Base-by-base conservation (phyloP, 2,329 filamentous ascomycete genomes). In the Botrytis medusae region DNA sequence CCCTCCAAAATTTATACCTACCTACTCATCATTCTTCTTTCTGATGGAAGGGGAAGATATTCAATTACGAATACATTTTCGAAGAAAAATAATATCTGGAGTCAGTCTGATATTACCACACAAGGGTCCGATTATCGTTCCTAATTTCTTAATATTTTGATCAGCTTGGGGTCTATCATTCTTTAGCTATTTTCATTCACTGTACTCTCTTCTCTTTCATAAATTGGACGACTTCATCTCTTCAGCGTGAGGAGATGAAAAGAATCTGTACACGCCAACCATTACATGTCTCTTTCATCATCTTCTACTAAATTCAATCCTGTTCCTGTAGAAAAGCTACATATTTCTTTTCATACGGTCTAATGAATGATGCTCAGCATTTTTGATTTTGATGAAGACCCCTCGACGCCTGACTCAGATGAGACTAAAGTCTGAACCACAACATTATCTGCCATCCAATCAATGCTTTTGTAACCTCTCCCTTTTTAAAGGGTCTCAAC, bases 1-100 rank as follows among this genome's bases (percentile, higher is more conserved):
- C n/a, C 1, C 6, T 29, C 6, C 14, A 18, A 18, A 54, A 16
- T 14, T 29, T 14, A 20, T 14, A 20, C 18, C 5, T 46, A 29
- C 14, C 1, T 46, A 16, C n/a, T 1, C 3, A 8, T n/a, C 2
- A 1, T n/a, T 10, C 14, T 12, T 29, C n/a, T 54, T 54, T 5
- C n/a, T 29, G n/a, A 14, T 54, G 6, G 51, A 54, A 29, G 1
- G 0, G 5, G 51, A 54, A 8, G n/a, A 2, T 6, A 16, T 18
- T 54, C 0, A 4, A 18, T 54, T 29, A 6, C 2, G 25, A n/a
- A 16, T 29, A 6, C 14, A 54, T 8, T 54, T 29, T 18, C n/a
- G 12, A 29, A 16, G 14, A 16, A 2, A 8, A 29, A 6, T 29
- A 29, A 54, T 29, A 14, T 54, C 51, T 16, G 51, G 29, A 54